phyloP scores from a whole-genome alignment of 2,329 filamentous ascomycete genomes.

The Dactylellina leptospora region DNA sequence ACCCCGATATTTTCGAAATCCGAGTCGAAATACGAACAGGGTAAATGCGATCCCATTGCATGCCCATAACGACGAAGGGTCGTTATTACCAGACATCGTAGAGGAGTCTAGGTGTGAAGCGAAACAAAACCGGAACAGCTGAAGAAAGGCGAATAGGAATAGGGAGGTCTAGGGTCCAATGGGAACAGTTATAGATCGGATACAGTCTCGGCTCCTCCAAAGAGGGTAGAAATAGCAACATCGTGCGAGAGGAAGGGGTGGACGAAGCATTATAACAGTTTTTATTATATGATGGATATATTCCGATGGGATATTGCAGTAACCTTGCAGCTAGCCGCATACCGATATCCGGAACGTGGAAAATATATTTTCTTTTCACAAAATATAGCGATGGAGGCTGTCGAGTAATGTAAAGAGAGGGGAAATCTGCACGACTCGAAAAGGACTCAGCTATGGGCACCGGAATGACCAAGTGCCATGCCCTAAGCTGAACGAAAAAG shows the following conservation, averaged over 20 bases:
- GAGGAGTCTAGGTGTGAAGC: not conserved
- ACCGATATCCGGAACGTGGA: conserved; percentile 24
- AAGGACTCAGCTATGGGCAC: conserved; percentile 38
- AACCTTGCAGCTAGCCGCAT: conserved; percentile 31
- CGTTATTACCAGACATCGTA: conserved; percentile 26
- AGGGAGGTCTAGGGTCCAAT: no score
- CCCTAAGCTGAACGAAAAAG: no score
- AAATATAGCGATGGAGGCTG: conserved; percentile 6
- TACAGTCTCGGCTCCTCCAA: no score
- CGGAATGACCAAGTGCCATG: conserved; percentile 2
- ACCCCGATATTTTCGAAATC: conserved; percentile 29
- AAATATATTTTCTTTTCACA: conserved; percentile 9
- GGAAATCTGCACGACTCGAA: conserved; percentile 1
- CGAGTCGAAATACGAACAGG: conserved; percentile 12
- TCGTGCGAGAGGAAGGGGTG: not conserved
- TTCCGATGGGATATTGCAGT: not conserved
- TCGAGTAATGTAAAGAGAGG: not conserved
- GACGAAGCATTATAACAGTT: conserved; percentile 23
- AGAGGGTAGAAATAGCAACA: not conserved
- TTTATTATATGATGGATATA: conserved; percentile 11
- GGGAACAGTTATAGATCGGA: no score
- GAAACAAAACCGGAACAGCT: not conserved
- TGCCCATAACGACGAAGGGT: conserved; percentile 29
- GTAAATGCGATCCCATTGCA: conserved; percentile 25
- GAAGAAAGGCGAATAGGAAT: conserved; percentile 4